Conservation (phyloP, 1,284 basidiomycete genomes). For the Ceratobasidium sp. region DNA sequence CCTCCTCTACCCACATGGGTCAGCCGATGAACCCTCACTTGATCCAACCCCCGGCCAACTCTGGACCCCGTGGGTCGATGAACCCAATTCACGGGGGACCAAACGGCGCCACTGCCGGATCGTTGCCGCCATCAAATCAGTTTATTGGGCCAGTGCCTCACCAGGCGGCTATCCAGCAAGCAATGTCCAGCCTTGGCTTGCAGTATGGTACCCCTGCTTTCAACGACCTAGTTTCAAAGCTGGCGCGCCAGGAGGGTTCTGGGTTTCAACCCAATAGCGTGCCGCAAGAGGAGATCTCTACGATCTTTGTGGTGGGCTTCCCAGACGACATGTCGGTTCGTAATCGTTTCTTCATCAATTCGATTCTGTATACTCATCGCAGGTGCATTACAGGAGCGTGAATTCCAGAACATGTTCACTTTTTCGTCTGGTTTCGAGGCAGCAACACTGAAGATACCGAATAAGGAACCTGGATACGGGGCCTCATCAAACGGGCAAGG, state of each 20-base stretch:
- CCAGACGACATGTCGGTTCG: slow-evolving; percentile 97
- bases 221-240: slow-evolving; percentile 37
- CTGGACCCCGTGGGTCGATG: slow-evolving; percentile 21
- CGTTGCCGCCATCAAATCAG: slow-evolving; percentile 24
- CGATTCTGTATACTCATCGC: background rate
- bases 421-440: slow-evolving; percentile 96
- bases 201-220: slow-evolving; percentile 30
- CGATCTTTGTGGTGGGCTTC: slow-evolving; percentile 98
- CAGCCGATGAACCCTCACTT: slow-evolving; percentile 20
- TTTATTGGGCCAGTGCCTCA: slow-evolving; percentile 35
- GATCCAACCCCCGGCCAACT: slow-evolving; percentile 14
- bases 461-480: slow-evolving; percentile 75
- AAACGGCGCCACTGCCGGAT: slow-evolving; percentile 36
- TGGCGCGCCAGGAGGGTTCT: slow-evolving; percentile 30
- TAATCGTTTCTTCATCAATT: slow-evolving; percentile 45
- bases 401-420: slow-evolving; percentile 99
- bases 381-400: slow-evolving; percentile 73
- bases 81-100: slow-evolving; percentile 30
- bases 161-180: slow-evolving; percentile 29
- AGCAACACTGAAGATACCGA: slow-evolving; percentile 95
- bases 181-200: slow-evolving; percentile 27
- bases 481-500: slow-evolving; percentile 41
- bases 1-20: slow-evolving; percentile 43
- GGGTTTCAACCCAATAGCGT: slow-evolving; percentile 18
- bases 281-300: slow-evolving; percentile 87